Percentiles rank a stretch among this genome's conserved stretches.
These are phyloP conservation scores for Russula vinacea DNA, from an alignment of 768 basidiomycete species.

Conservation along the genomic window DNA sequence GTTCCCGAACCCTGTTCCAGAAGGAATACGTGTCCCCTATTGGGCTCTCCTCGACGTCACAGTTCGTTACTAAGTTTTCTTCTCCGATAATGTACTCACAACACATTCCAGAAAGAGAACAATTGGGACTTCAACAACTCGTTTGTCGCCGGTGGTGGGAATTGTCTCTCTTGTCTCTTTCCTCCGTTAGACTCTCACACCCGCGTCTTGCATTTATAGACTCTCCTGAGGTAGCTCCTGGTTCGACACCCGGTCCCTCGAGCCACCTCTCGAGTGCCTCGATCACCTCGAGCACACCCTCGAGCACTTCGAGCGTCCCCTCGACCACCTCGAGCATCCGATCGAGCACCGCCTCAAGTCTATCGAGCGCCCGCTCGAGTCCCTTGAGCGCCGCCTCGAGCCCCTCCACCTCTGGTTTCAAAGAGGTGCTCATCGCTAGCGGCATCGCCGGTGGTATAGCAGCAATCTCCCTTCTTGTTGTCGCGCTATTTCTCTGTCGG, in stretches of 20 bases:
- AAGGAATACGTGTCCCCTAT: not conserved
- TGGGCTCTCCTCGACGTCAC: constrained; percentile 10
- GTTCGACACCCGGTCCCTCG: not conserved
- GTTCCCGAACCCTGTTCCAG: constrained; percentile 3
- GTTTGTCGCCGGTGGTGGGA: not conserved
- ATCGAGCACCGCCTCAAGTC: too few relatives aligned
- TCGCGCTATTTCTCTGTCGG: not conserved
- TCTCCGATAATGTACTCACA: not conserved
- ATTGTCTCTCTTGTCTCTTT: not conserved
- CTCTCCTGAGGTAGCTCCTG: not conserved
- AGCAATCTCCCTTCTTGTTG: not conserved
- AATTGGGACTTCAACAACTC: not conserved
- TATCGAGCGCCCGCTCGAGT: too few relatives aligned
- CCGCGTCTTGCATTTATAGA: not conserved
- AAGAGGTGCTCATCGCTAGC: not conserved
- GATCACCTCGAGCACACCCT: too few relatives aligned
- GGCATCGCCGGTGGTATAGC: not conserved
- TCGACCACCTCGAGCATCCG: too few relatives aligned
- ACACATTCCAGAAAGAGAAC: not conserved
- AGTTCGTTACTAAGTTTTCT: not conserved
- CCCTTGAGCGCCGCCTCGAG: too few relatives aligned
- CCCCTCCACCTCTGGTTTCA: not conserved
- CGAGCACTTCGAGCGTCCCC: too few relatives aligned
- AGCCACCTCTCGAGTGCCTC: too few relatives aligned
- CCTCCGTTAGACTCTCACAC: not conserved